These are phyloP conservation scores for Sporothrix protearum DNA, from an alignment of 2,329 filamentous ascomycete species.

Conservation along the genomic window DNA sequence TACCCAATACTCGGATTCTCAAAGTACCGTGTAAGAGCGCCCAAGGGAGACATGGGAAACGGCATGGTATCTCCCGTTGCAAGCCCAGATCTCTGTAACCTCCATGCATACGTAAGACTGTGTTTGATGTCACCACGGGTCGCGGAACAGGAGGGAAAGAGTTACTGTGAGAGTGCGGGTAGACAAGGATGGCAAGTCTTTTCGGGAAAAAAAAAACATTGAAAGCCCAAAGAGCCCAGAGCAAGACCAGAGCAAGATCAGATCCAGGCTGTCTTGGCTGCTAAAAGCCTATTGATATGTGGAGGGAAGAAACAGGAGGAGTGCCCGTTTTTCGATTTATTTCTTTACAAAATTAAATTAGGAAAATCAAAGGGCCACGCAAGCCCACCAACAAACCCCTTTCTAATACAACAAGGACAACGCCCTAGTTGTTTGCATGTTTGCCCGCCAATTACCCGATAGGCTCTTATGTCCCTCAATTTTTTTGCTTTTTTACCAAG, in stretches of 20 bases:
- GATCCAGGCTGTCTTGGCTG: neutral
- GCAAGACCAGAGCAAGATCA: neutral
- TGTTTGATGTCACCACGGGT: slow-evolving; percentile 6
- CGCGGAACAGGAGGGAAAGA: neutral
- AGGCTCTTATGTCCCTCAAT: neutral
- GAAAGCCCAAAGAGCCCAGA: neutral
- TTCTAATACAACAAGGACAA: neutral
- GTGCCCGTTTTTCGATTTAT: neutral
- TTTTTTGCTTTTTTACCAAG: too few relatives aligned
- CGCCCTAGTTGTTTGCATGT: slow-evolving; percentile 20
- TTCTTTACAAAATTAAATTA: neutral
- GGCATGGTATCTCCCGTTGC: neutral
- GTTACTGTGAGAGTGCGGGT: neutral
- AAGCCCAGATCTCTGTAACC: neutral
- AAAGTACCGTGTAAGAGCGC: neutral
- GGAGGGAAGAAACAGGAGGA: neutral
- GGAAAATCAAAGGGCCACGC: slow-evolving; percentile 3
- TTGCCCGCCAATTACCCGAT: slow-evolving; percentile 19
- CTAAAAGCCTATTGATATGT: neutral
- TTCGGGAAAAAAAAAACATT: too few relatives aligned
- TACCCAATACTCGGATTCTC: neutral
- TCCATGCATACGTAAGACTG: slow-evolving; percentile 3
- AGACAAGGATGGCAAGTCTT: neutral
- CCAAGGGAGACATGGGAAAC: neutral
- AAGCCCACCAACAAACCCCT: slow-evolving; percentile 6